Evolutionary conservation across 2,329 filamentous ascomycete genomes (phyloP), one percentile per base, ranked within the genome.

Genomic region (Plenodomus lindquistii): DNA sequence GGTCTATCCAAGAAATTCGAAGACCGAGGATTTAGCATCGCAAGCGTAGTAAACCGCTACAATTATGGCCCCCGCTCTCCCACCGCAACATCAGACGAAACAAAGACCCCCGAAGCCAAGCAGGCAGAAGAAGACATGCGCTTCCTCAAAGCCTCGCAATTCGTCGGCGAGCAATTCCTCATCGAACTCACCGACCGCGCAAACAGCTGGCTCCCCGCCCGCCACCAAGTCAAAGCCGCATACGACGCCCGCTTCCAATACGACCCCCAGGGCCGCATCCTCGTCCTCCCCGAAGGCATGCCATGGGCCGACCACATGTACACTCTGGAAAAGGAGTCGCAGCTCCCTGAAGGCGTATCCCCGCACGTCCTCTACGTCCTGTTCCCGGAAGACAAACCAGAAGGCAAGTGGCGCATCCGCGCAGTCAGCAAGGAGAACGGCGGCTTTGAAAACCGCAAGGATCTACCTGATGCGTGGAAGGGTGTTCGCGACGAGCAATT

Each of bases 231-330:
- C 40, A 83, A 85, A 59, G 75, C 82, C 36, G 91, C 93, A 9
- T 96, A 94, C 70, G 77, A 80, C 27, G 81, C 81, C 55, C 85
- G 93, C 46, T 69, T 75, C 21, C 78, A 87, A 59, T 82, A 85
- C 67, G 89, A 96, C 69, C 66, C 85, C 9, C 77, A 86, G 57
- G 92, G 92, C 47, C 85, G 90, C 54, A 84, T 97, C 51, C 79
- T 97, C 64, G 86, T 97, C 20, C 81, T 99, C 11, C 72, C 73
- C 47, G 85, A 89, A 69, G 85, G 88, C 49, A 88, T 93, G 52
- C 93, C 93, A 2, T 97, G 94, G 94, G 94, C 96, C 72, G 93
- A 97, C 67, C 94, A 99, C 73, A 81, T 99, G 16, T 97, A 96
- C 77, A 85, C 82, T 16, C 82, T 97, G 21, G 94, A 99, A 61